Percentiles rank a stretch among this genome's conserved stretches.
These are phyloP conservation scores for Hyaloscypha variabilis DNA, from an alignment of 495 filamentous ascomycete genomes.

Conservation along the genomic window DNA sequence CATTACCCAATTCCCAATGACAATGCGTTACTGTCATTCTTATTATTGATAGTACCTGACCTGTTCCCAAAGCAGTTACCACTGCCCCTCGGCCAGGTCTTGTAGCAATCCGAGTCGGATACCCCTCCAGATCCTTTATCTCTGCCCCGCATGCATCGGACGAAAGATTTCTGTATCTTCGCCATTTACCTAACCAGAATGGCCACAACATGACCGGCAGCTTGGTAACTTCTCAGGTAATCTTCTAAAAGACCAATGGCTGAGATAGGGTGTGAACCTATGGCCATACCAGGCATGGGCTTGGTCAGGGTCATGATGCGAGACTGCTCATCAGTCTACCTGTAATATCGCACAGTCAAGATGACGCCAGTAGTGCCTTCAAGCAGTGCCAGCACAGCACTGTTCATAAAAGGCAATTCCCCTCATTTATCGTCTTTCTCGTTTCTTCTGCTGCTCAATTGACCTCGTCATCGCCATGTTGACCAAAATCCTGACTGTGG, in stretches of 20 bases:
- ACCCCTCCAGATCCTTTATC: constrained; percentile 21
- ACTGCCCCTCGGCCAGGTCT: constrained; percentile 4
- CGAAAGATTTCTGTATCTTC: constrained; percentile 3
- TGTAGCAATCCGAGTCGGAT: not conserved
- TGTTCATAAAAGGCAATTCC: constrained; percentile 21
- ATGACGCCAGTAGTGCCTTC: constrained; percentile 23
- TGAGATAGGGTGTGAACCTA: constrained; percentile 15
- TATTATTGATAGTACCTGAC: constrained; percentile 4
- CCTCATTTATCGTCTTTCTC: constrained; percentile 5
- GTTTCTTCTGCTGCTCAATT: constrained; percentile 17
- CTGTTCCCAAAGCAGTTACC: not conserved
- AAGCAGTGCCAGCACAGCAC: constrained; percentile 28
- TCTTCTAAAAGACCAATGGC: constrained; percentile 8
- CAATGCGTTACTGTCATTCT: constrained; percentile 17
- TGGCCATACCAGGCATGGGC: not conserved
- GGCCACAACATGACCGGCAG: constrained; percentile 1
- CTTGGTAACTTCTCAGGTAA: constrained; percentile 17
- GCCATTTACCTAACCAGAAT: constrained; percentile 14
- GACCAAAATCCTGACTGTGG: constrained; percentile 25
- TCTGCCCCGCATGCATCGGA: constrained; percentile 10
- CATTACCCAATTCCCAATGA: constrained; percentile 28
- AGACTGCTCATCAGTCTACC: constrained; percentile 2
- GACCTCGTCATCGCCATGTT: constrained; percentile 24
- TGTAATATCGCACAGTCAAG: constrained; percentile 31
- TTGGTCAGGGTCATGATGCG: constrained; percentile 19